phyloP scores from a whole-genome alignment of 2,329 filamentous ascomycete genomes.

The Talaromyces amestolkiae region DNA sequence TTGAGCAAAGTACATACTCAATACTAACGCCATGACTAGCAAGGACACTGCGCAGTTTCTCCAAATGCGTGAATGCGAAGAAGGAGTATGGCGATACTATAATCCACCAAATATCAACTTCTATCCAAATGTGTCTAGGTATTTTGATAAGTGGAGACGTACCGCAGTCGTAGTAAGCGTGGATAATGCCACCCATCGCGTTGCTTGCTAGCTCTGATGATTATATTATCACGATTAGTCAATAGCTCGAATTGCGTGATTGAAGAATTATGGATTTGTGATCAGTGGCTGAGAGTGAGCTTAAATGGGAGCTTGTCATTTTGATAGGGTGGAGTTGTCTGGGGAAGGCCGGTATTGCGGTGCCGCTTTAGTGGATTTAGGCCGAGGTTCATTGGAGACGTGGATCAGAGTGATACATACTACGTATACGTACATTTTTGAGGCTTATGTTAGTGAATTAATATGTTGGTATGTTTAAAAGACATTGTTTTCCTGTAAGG shows the following conservation, averaged over 20 bases:
- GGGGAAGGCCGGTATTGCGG: background rate
- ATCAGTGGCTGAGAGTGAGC: background rate
- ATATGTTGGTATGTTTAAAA: no score
- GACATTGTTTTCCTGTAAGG: no score
- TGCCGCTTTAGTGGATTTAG: background rate
- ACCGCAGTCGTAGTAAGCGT: slow-evolving; percentile 68
- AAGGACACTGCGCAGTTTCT: slow-evolving; percentile 55
- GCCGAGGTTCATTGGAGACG: background rate
- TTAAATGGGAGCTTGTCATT: background rate
- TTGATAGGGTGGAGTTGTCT: background rate
- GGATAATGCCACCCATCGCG: slow-evolving; percentile 61
- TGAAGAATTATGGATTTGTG: background rate
- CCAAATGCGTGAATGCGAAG: slow-evolving; percentile 57
- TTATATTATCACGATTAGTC: background rate
- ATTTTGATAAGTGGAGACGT: slow-evolving; percentile 25
- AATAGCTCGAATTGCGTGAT: background rate
- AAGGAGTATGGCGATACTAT: slow-evolving; percentile 63
- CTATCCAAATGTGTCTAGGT: background rate
- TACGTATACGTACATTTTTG: background rate
- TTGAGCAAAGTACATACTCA: slow-evolving; percentile 53
- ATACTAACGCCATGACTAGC: slow-evolving; percentile 60
- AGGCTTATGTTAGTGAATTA: no score
- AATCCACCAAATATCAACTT: background rate
- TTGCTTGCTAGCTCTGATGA: background rate
- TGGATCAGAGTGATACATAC: background rate